phyloP scores from a whole-genome alignment of 108 stramenopile genomes.

The Cyclotella atomus region DNA sequence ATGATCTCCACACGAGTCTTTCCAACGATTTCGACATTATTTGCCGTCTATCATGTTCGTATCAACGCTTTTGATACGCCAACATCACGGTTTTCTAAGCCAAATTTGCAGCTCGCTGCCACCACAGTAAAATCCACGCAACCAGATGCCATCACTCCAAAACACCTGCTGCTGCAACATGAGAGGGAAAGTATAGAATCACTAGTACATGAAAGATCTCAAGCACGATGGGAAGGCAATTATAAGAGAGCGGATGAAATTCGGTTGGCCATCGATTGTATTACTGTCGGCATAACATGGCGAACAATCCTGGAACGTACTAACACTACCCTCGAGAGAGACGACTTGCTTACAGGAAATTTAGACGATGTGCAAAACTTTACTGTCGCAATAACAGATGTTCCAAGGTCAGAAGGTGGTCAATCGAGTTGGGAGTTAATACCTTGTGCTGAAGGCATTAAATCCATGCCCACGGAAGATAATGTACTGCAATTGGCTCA shows the following conservation, averaged over 20 bases:
- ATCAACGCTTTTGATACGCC: too few species aligned
- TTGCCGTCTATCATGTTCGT: too few species aligned
- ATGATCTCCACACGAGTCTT: too few species aligned
- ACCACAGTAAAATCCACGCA: not conserved
- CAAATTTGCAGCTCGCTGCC: not conserved
- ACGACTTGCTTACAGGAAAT: not conserved
- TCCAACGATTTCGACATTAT: too few species aligned
- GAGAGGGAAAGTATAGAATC: slow-evolving; percentile 26
- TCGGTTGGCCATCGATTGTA: slow-evolving; percentile 34
- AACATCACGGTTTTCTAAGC: not conserved
- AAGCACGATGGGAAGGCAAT: slow-evolving; percentile 62
- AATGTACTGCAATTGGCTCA: slow-evolving; percentile 73
- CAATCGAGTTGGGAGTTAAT: slow-evolving; percentile 58
- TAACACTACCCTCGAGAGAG: not conserved
- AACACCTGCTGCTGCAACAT: slow-evolving; percentile 5
- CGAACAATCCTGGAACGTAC: slow-evolving; percentile 13
- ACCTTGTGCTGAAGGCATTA: not conserved
- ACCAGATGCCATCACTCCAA: not conserved
- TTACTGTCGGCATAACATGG: slow-evolving; percentile 30
- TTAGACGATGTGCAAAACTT: slow-evolving; percentile 14
- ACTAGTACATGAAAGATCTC: slow-evolving; percentile 54
- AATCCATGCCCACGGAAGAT: slow-evolving; percentile 20
- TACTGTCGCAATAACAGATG: slow-evolving; percentile 54
- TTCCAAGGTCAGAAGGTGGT: slow-evolving; percentile 64
- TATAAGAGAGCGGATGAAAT: slow-evolving; percentile 58